These are phyloP conservation scores for Penicillium cosmopolitanum DNA, from an alignment of 495 filamentous ascomycete species.

Conservation along the genomic window DNA sequence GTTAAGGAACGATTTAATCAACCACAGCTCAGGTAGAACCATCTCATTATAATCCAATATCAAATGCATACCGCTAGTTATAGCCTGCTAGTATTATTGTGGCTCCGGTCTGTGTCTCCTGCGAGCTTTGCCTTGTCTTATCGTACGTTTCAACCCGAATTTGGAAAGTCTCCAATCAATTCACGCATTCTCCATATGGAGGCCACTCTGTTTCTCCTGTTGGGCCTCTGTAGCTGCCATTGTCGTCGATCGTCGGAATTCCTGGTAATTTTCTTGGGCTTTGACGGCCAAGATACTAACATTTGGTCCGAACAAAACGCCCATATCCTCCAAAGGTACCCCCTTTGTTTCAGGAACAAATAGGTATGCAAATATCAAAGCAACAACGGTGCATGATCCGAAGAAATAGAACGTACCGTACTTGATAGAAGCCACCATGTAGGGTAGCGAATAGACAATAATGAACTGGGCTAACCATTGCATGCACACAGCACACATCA, in stretches of 20 bases:
- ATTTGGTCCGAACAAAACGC: constrained; percentile 12
- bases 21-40: too few relatives aligned
- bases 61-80: too few relatives aligned
- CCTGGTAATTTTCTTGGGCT: constrained; percentile 5
- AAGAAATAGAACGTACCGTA: constrained; percentile 51
- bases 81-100: too few relatives aligned
- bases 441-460: constrained; percentile 42
- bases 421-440: constrained; percentile 40
- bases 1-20: too few relatives aligned
- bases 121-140: too few relatives aligned
- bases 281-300: constrained; percentile 6
- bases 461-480: constrained; percentile 54
- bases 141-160: too few relatives aligned
- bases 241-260: not conserved
- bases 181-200: not conserved
- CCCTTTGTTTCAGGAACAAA: constrained; percentile 26
- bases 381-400: constrained; percentile 28
- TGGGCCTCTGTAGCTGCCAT: not conserved
- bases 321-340: constrained; percentile 20
- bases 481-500: constrained; percentile 29
- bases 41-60: too few relatives aligned
- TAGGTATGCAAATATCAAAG: constrained; percentile 52
- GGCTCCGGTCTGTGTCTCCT: too few relatives aligned
- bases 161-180: too few relatives aligned
- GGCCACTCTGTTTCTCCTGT: not conserved